A percentile compares a stretch with the other conserved stretches of the same genome.
Evolutionary conservation across 192 early-diverging fungal species (phyloP).

Genomic region (Linnemannia hyalina): DNA sequence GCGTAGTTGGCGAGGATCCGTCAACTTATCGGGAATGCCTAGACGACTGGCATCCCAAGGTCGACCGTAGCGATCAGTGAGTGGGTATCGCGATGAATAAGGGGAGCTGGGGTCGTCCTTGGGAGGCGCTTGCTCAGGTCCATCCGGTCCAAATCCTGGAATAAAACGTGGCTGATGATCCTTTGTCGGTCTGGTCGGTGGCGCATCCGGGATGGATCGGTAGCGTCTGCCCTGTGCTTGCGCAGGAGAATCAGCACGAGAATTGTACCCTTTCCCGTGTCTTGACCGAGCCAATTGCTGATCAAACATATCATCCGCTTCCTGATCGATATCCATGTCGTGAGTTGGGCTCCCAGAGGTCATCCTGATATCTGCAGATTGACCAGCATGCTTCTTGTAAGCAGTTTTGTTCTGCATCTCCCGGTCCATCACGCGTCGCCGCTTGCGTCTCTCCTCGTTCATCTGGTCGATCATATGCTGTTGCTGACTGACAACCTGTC

Average conservation of each 20-base stretch:
- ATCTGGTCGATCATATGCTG: constrained; percentile 41
- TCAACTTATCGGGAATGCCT: background rate
- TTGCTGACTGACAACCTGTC: constrained; percentile 9
- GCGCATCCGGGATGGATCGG: background rate
- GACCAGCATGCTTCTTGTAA: constrained; percentile 24
- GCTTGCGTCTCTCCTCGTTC: constrained; percentile 37
- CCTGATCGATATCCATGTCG: constrained; percentile 24
- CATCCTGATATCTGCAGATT: background rate
- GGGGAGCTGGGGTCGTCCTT: background rate
- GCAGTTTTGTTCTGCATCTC: constrained; percentile 33
- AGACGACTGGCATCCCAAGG: background rate
- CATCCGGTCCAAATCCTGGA: constrained; percentile 44
- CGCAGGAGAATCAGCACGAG: constrained; percentile 21
- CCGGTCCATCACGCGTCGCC: constrained; percentile 30
- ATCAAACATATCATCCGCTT: background rate
- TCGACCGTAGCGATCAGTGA: constrained; percentile 13
- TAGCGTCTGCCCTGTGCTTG: background rate
- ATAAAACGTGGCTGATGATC: constrained; percentile 39
- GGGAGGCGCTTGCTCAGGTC: background rate
- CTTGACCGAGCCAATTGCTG: background rate
- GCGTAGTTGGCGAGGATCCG: background rate
- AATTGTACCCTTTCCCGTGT: background rate
- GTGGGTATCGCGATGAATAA: constrained; percentile 4
- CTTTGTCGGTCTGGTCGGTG: background rate
- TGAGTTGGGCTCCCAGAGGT: background rate